Base-by-base conservation (phyloP, 495 filamentous ascomycete species). In the Amphirosellinia nigrospora region DNA sequence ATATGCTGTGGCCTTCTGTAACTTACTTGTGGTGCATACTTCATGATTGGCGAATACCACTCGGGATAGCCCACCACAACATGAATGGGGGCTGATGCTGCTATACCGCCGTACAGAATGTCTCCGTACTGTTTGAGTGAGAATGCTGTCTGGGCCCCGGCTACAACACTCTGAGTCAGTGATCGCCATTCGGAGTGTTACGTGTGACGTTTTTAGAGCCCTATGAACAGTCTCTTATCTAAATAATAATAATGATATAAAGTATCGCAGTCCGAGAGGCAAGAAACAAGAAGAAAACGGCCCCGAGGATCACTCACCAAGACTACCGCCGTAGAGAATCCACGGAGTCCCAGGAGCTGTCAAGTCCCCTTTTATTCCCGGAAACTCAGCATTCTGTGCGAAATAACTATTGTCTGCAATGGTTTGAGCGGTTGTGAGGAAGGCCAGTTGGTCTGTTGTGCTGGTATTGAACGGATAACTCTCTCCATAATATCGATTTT, bases 331-430 rank as follows among this genome's bases (percentile, higher is more conserved):
- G 59, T 85, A 85, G 43, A 85, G 68, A 55, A 83, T 82, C 80
- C 81, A 83, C 0, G 82, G 81, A 43, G 80, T 82, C 6, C 53
- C 66, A 2, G 81, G 82, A 1, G 81, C 79, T 10, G 75, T 82
- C 6, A 82, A 62, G 66, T 77, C 69, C n/a, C 69, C 58, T 13
- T 67, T 36, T 26, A 84, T 48, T 7, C 81, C 81, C 10, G 82
- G 81, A 43, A 83, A 82, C 1, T 75, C 73, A 19, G 79, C 82
- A 66, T 83, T 78, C 60, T 81, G 79, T 34, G 80, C 82, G 63
- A 84, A 84, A 70, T 84, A 82, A 36, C 78, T 81, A 63, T 83
- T 83, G 56, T 83, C 82, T 23, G 82, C 82, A 68, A 83, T 82
- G 0, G 81, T 83, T 72, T 84, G 82, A 68, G 83, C 82, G n/a